Evolutionary conservation across 768 basidiomycete genomes (phyloP), one percentile per base, ranked within the genome.

Genomic region (Kwoniella dejecticola): DNA sequence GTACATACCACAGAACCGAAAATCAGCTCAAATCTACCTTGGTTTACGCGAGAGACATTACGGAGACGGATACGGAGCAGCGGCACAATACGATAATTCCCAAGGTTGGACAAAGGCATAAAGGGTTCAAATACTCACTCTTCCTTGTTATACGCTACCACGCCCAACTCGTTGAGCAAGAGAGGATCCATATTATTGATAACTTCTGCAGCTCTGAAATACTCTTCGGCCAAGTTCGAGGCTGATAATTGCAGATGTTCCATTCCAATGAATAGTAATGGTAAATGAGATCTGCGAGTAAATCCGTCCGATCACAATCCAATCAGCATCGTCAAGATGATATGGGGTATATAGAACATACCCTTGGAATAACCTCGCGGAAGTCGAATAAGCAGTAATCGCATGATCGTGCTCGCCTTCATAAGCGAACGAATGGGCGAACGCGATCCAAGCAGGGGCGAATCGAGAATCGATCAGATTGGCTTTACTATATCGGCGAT

Each of bases 401-500:
- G 96, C 95, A 72, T 97, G 94, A 69, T 98, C 95, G 81, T 98
- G 96, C 77, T 99, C 96, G 15, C 94, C 94, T 77, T 99, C 96
- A 67, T 90, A 82, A 1, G 95, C 91, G 81, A 96, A 99, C 0
- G 93, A 93, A 78, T 99, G 96, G 10, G 90, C 96, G 76, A 98
- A 99, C 2, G 93, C 91, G 52, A 97, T 86, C 96, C 96, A 99
- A 0, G 95, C 91, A 10, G 96, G 93, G 0, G 87, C 91, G 77
- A 96, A 96, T 3, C 95, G 85, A 19, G 94, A 90, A 75, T 99
- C 95, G 88, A 98, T 92, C 13, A 99, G 80, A 2, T 91, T 92
- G 0, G 94, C 91, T 84, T 99, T 99, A 72, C 94, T 95, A 61
- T 45, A n/a, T n/a, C n/a, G n/a, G n/a, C n/a, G n/a, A n/a, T n/a